These are phyloP conservation scores for Ilyonectria robusta DNA, from an alignment of 2,329 filamentous ascomycete genomes.

Conservation along the genomic window DNA sequence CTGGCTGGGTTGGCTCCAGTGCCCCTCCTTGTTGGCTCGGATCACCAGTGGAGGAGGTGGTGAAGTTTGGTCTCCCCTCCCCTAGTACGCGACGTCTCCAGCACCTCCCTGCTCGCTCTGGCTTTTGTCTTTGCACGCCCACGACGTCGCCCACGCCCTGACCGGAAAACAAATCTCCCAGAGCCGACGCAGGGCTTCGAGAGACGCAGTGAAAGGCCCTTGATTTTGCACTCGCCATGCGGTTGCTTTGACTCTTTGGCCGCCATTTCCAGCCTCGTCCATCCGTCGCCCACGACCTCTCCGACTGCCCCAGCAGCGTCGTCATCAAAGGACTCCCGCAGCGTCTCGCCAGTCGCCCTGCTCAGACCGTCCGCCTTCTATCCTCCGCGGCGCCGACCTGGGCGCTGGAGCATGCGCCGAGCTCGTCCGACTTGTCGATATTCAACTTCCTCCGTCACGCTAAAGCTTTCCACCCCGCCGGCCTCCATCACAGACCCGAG, in stretches of 20 bases:
- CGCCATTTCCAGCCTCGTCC: conserved; percentile 44
- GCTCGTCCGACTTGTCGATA: conserved; percentile 38
- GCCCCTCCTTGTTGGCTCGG: conserved; percentile 42
- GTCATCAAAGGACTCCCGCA: conserved; percentile 15
- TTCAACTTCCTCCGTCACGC: conserved; percentile 41
- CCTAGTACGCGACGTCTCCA: conserved; percentile 13
- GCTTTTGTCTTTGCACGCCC: conserved; percentile 2
- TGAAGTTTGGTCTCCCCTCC: conserved; percentile 13
- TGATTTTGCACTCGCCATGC: conserved; percentile 42
- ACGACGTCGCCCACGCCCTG: conserved; percentile 8
- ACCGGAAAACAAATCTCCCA: conserved; percentile 15
- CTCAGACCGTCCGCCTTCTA: conserved; percentile 23
- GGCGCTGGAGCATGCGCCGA: conserved; percentile 40
- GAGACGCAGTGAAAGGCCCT: conserved; percentile 15
- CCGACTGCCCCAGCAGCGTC: conserved; percentile 36
- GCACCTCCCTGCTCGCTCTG: conserved; percentile 6
- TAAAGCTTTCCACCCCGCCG: conserved; percentile 16
- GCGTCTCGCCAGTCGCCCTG: conserved; percentile 5
- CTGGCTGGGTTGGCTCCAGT: conserved; percentile 28
- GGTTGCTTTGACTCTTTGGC: conserved; percentile 46
- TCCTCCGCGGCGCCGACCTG: conserved; percentile 34
- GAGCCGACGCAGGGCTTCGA: conserved; percentile 27
- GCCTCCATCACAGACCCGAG: conserved; percentile 17
- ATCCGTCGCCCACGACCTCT: conserved; percentile 36
- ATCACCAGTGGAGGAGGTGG: conserved; percentile 26